Evolutionary conservation across 257 asterid species (phyloP).

Genomic region (Scutellaria minor): DNA sequence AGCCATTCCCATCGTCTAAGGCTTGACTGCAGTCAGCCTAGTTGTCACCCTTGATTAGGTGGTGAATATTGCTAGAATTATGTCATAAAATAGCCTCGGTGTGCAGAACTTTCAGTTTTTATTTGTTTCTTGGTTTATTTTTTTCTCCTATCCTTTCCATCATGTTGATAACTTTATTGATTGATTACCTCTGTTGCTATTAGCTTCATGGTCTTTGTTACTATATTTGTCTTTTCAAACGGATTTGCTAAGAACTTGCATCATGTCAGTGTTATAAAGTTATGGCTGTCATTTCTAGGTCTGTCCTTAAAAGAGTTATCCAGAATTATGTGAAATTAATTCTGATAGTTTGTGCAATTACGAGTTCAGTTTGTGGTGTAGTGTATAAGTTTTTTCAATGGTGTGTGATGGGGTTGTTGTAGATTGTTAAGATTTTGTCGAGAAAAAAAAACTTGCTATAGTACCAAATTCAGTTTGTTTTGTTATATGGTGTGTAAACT

Average conservation of each 20-base stretch:
- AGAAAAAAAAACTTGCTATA: slow-evolving; percentile 2
- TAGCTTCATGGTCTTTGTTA: neutral
- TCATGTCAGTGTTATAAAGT: neutral
- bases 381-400: neutral
- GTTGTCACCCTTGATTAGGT: slow-evolving; percentile 3
- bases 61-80: slow-evolving; percentile 15
- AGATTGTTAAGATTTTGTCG: neutral
- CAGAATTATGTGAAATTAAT: neutral
- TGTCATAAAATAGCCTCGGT: neutral
- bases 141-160: neutral
- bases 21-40: slow-evolving; percentile 1
- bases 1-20: slow-evolving; percentile 22
- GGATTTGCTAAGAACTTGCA: neutral
- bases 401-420: slow-evolving; percentile 4
- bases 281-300: neutral
- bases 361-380: slow-evolving; percentile 2
- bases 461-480: slow-evolving; percentile 18
- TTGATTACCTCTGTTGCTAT: neutral
- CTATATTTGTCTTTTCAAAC: neutral
- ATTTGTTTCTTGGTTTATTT: slow-evolving; percentile 11
- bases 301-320: neutral
- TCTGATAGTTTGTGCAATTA: slow-evolving; percentile 4
- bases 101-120: too few relatives aligned
- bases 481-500: slow-evolving; percentile 10
- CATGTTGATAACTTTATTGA: neutral